Conservation (phyloP, 179 eudicot genomes). For the Patellifolia procumbens region DNA sequence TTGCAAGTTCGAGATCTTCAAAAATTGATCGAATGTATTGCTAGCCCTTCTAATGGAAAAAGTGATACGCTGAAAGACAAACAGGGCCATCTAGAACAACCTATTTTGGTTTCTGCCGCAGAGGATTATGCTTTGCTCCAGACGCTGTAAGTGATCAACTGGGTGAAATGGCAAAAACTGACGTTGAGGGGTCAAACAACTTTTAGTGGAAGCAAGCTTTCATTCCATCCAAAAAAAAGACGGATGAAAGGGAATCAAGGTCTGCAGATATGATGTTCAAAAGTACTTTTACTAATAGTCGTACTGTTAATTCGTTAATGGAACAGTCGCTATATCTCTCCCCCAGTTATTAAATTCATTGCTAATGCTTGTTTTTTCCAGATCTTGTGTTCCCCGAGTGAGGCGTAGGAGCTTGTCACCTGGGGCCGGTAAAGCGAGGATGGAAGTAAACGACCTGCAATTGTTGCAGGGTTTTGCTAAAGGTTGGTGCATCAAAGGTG, state of each 20-base stretch:
- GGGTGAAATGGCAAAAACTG: conserved; percentile 27
- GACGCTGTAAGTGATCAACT: conserved; percentile 27
- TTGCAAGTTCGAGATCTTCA: conserved; percentile 17
- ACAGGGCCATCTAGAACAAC: conserved; percentile 32
- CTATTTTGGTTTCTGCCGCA: conserved; percentile 29
- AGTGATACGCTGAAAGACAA: conserved; percentile 22
- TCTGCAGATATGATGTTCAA: conserved; percentile 29
- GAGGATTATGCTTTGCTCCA: conserved; percentile 25
- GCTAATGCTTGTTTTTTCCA: conserved; percentile 48
- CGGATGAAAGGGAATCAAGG: conserved; percentile 51
- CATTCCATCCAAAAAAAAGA: conserved; percentile 40
- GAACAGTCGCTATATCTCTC: conserved; percentile 12
- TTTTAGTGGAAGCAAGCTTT: conserved; percentile 29
- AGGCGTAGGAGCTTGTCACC: conserved; percentile 69
- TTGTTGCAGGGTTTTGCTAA: conserved; percentile 69
- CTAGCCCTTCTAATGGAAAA: conserved; percentile 23
- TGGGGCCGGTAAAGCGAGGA: conserved; percentile 36
- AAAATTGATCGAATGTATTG: conserved; percentile 16
- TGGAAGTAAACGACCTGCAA: conserved; percentile 57
- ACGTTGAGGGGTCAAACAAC: conserved; percentile 33
- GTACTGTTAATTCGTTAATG: conserved; percentile 1
- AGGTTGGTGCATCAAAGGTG: conserved; percentile 99
- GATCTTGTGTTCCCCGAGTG: conserved; percentile 49
- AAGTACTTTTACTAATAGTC: conserved; percentile 10
- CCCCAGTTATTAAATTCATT: conserved; percentile 23